A percentile compares a stretch with the other conserved stretches of the same genome.
Conservation (phyloP, 768 basidiomycete species). For the Xerocomellus chrysenteron region DNA sequence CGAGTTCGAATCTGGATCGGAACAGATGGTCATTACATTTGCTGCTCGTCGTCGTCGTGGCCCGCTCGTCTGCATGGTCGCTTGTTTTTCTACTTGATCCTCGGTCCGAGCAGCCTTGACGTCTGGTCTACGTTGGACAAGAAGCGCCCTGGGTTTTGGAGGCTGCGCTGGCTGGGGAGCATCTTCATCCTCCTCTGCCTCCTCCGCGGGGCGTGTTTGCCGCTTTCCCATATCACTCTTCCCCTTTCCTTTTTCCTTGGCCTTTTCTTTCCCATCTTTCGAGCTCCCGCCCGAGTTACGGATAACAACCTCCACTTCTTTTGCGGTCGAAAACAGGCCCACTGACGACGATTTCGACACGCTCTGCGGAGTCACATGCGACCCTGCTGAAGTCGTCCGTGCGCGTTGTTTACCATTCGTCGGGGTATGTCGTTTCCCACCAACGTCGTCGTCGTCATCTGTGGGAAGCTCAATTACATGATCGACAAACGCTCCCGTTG, state of each 20-base stretch:
- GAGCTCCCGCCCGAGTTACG: background rate
- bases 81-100: background rate
- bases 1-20: background rate
- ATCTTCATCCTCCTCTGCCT: background rate
- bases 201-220: background rate
- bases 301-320: background rate
- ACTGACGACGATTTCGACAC: slow-evolving; percentile 1
- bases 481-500: slow-evolving; percentile 18
- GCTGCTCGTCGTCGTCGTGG: background rate
- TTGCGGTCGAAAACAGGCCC: background rate
- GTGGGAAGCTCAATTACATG: slow-evolving; percentile 22
- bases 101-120: background rate
- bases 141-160: background rate
- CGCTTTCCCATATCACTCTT: background rate
- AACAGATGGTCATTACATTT: background rate
- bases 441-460: slow-evolving; percentile 10
- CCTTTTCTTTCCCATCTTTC: background rate
- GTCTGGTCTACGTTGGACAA: slow-evolving; percentile 1
- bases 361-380: background rate
- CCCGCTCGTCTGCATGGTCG: background rate
- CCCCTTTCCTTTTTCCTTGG: background rate
- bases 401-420: background rate
- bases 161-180: background rate
- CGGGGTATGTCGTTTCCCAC: background rate
- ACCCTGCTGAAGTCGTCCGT: background rate